Conservation (phyloP, 768 basidiomycete genomes). For the Suillus subluteus region DNA sequence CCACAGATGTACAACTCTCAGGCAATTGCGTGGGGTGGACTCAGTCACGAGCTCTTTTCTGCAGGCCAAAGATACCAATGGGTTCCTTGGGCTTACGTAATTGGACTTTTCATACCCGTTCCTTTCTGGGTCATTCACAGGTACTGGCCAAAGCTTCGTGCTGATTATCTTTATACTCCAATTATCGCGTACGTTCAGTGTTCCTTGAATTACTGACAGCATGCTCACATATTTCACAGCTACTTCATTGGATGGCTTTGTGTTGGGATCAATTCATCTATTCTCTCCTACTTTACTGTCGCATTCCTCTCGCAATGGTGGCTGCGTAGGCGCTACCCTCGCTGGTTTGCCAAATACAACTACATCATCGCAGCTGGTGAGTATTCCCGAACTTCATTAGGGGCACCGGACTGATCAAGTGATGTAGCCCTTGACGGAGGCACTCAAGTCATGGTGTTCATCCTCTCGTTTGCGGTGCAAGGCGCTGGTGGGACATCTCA, state of each 20-base stretch:
- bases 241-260: constrained; percentile 49
- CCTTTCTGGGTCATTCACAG: constrained; percentile 55
- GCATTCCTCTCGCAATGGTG: constrained; percentile 64
- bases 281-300: constrained; percentile 50
- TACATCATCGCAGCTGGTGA: constrained; percentile 64
- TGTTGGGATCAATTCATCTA: constrained; percentile 57
- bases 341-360: constrained; percentile 71
- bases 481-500: constrained; percentile 53
- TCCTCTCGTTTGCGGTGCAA: constrained; percentile 54
- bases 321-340: constrained; percentile 58
- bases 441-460: constrained; percentile 57
- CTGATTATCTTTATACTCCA: constrained; percentile 53
- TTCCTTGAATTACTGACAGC: not conserved
- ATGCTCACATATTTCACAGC: constrained; percentile 17
- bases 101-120: constrained; percentile 54
- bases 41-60: constrained; percentile 48
- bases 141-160: constrained; percentile 46
- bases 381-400: constrained; percentile 8
- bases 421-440: constrained; percentile 40
- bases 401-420: constrained; percentile 7
- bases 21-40: constrained; percentile 64
- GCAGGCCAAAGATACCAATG: constrained; percentile 49
- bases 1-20: constrained; percentile 57
- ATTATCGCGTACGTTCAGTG: constrained; percentile 40
- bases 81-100: constrained; percentile 49